Conservation (phyloP, 2,329 filamentous ascomycete genomes). For the Rosellinia necatrix region DNA sequence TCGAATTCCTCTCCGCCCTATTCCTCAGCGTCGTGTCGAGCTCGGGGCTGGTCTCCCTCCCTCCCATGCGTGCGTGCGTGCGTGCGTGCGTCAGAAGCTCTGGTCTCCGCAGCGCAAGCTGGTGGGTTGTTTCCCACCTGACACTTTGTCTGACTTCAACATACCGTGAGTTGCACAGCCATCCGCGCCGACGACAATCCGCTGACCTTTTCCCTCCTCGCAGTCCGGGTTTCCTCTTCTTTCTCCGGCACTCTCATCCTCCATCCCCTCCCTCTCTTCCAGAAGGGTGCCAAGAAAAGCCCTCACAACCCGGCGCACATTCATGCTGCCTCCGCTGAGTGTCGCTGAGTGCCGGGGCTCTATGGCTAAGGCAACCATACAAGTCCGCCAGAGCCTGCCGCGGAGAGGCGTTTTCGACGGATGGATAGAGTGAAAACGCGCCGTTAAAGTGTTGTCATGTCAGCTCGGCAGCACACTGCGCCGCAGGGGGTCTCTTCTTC, state of each 20-base stretch:
- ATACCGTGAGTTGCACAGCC: conserved; percentile 21
- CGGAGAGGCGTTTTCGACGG: background rate
- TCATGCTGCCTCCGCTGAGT: too few species aligned
- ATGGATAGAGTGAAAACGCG: background rate
- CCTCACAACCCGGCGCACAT: too few species aligned
- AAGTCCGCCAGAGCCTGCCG: too few species aligned
- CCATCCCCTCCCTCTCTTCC: conserved; percentile 3
- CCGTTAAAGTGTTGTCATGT: background rate
- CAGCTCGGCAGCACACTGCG: background rate
- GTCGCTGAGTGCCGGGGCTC: too few species aligned
- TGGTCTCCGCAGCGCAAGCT: background rate
- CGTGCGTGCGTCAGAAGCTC: background rate
- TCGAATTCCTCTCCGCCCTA: background rate
- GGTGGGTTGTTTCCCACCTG: conserved; percentile 21
- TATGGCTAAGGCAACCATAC: too few species aligned
- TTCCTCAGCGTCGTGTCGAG: background rate
- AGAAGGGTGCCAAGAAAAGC: too few species aligned
- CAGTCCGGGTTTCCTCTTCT: background rate
- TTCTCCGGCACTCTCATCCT: background rate
- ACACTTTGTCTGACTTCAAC: conserved; percentile 27
- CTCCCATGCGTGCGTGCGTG: background rate
- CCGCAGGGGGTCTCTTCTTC: background rate
- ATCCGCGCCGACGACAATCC: conserved; percentile 13
- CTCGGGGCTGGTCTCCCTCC: background rate
- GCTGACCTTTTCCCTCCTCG: conserved; percentile 14